Evolutionary conservation across 352 stramenopile genomes (phyloP), one percentile per base, ranked within the genome.

Genomic region (Phytophthora citricola): DNA sequence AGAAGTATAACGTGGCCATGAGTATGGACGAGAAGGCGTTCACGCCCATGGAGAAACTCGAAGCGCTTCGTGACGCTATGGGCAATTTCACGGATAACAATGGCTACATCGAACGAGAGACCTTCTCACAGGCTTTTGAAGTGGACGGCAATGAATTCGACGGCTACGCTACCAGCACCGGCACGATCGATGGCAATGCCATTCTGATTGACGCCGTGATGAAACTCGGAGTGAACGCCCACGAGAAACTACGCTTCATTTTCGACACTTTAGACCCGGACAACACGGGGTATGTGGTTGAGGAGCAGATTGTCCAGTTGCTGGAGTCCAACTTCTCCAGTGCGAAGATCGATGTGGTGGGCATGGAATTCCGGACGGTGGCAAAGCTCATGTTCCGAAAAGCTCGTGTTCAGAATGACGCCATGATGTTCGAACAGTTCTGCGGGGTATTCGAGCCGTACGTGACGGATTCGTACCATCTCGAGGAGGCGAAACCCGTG

Each of bases 181-280:
- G 78, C 31, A 75, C 75, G 61, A 80, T 93, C 58, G 76, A 93
- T 48, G 77, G 79, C 15, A 89, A 89, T 40, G 83, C 85, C 41
- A 84, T 91, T 15, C 53, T 93, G 34, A 87, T 93, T 43, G 81
- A 91, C 57, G 81, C 81, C 5, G 81, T 89, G 41, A 69, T 93
- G 68, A 81, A 91, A 6, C 67, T 93, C 10, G 69, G 89, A 15
- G 79, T 93, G 6, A 79, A 71, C 31, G 78, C 75, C 8, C 75
- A 91, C 29, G 73, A 91, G 31, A 93, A 91, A 57, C 66, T 93
- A 20, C 77, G 68, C 27, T 91, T 91, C 67, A 93, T 93, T 55
- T 93, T 93, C 43, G 85, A 93, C 27, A 90, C 81, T 38, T 63
- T 93, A 34, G 83, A 93, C 56, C 64, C 71, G 2, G 67, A 83